Evolutionary conservation across 177 flowering plant genomes (phyloP).

Genomic region (Telopea speciosissima): DNA sequence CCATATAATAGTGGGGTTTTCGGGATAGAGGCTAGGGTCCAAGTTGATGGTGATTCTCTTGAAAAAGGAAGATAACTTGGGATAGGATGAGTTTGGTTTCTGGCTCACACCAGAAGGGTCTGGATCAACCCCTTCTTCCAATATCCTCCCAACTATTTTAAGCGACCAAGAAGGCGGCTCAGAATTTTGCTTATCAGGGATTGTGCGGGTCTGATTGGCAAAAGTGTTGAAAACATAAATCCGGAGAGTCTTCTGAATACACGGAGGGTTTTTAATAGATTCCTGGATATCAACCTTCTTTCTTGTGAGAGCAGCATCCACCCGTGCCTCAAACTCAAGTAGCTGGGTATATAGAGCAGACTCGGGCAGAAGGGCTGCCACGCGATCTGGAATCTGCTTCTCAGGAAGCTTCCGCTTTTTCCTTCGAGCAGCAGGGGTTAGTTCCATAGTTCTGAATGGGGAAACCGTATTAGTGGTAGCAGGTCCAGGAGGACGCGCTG

Average conservation of each 20-base stretch:
- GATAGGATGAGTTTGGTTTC: conserved; percentile 40
- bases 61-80: conserved; percentile 78
- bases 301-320: conserved; percentile 64
- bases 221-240: conserved; percentile 75
- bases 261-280: conserved; percentile 59
- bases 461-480: conserved; percentile 30
- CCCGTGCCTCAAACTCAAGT: conserved; percentile 62
- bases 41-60: conserved; percentile 67
- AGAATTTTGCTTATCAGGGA: conserved; percentile 33
- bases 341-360: conserved; percentile 70
- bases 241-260: conserved; percentile 60
- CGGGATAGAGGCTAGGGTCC: conserved; percentile 79
- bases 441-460: conserved; percentile 68
- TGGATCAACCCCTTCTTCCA: conserved; percentile 64
- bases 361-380: conserved; percentile 75
- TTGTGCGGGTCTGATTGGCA: conserved; percentile 41
- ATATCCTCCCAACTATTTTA: conserved; percentile 70
- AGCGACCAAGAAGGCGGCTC: conserved; percentile 81
- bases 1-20: conserved; percentile 74
- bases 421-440: conserved; percentile 69
- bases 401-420: conserved; percentile 69
- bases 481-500: conserved; percentile 56
- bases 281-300: conserved; percentile 74
- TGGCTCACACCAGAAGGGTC: conserved; percentile 40
- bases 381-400: conserved; percentile 57